phyloP scores from a whole-genome alignment of 2,329 filamentous ascomycete genomes.

The Nothophoma quercina region DNA sequence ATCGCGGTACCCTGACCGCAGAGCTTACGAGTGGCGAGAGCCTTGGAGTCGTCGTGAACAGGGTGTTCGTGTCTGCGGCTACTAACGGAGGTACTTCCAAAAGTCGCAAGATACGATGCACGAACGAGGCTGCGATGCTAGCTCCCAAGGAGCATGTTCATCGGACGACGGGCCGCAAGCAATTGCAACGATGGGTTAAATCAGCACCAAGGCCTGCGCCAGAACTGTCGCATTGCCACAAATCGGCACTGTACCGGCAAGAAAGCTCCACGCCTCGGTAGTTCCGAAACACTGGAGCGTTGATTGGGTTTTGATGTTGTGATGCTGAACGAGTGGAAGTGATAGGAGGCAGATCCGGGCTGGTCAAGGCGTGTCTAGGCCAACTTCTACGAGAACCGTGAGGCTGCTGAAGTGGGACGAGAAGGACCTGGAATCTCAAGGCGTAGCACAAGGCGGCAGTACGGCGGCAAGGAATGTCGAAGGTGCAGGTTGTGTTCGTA shows the following conservation, averaged over 20 bases:
- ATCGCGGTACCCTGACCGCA: conserved; percentile 1
- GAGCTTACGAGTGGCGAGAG: neutral
- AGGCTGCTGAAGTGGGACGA: neutral
- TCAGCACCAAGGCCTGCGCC: neutral
- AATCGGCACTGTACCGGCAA: neutral
- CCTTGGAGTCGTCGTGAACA: neutral
- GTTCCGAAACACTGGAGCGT: conserved; percentile 7
- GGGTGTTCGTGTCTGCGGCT: neutral
- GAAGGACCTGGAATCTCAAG: neutral
- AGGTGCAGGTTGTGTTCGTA: neutral
- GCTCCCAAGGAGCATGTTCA: neutral
- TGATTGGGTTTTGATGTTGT: neutral
- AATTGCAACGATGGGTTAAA: neutral
- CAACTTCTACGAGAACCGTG: neutral
- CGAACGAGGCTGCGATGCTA: neutral
- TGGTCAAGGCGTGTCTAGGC: neutral
- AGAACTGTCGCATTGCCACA: conserved; percentile 5
- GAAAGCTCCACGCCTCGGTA: neutral
- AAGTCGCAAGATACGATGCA: neutral
- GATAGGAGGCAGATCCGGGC: conserved; percentile 7
- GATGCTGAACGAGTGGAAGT: conserved; percentile 3
- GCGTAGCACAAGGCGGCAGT: neutral
- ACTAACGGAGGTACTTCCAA: neutral
- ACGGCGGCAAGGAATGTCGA: neutral
- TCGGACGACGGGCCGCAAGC: conserved; percentile 1